These are phyloP conservation scores for Vaccinium darrowii DNA, from an alignment of 148 eudicot species.

Conservation along the genomic window DNA sequence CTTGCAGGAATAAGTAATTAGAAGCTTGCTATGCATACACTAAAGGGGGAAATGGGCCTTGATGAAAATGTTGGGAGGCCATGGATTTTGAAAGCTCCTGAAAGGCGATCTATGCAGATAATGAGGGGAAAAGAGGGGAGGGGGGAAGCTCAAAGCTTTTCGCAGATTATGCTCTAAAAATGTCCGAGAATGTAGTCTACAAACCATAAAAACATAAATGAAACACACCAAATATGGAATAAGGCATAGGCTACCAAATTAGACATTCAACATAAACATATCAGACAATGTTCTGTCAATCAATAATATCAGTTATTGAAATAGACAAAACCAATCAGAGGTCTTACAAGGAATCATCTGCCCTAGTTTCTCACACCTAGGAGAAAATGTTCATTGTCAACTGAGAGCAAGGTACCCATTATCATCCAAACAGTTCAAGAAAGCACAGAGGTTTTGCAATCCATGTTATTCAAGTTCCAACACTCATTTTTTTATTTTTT, in stretches of 20 bases:
- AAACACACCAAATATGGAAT: background rate
- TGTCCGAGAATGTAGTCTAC: background rate
- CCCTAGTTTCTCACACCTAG: background rate
- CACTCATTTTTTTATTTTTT: background rate
- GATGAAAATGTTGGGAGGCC: background rate
- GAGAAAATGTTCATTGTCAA: background rate
- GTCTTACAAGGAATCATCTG: background rate
- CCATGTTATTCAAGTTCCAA: background rate
- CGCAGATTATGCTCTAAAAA: background rate
- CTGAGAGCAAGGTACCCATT: background rate
- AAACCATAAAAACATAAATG: background rate
- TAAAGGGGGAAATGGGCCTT: background rate
- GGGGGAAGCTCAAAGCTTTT: background rate
- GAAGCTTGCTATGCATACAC: conserved; percentile 9
- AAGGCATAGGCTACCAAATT: background rate
- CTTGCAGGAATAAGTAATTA: conserved; percentile 15
- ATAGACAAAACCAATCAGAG: background rate
- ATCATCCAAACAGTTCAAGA: background rate
- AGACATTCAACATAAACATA: background rate
- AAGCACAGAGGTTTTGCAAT: conserved; percentile 8
- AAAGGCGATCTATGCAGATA: background rate
- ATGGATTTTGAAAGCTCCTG: background rate
- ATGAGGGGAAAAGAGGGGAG: background rate
- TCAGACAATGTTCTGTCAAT: background rate
- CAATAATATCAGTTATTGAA: background rate